Conservation (phyloP, 257 asterid genomes). For the Solanum gracilifrons region DNA sequence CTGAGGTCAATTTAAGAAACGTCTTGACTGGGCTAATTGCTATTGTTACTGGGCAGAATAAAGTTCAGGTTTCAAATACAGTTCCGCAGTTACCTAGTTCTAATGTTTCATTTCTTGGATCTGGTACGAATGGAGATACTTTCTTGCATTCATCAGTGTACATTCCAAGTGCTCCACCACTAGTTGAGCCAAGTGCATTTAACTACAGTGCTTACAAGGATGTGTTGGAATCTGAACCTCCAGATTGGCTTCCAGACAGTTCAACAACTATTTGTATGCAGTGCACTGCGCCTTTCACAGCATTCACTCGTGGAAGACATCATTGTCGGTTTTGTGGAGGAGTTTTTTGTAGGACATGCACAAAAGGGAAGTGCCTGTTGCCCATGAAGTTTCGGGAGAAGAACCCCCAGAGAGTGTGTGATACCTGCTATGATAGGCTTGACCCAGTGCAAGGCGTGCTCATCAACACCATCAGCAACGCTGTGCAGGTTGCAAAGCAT, state of each 20-base stretch:
- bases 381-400: slow-evolving; percentile 91
- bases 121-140: slow-evolving; percentile 80
- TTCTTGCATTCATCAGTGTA: slow-evolving; percentile 80
- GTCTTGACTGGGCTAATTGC: slow-evolving; percentile 73
- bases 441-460: slow-evolving; percentile 87
- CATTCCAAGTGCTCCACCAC: slow-evolving; percentile 97
- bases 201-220: slow-evolving; percentile 65
- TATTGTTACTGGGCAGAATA: slow-evolving; percentile 66
- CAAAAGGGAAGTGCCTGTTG: slow-evolving; percentile 83
- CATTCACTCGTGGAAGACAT: slow-evolving; percentile 93
- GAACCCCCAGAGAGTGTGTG: slow-evolving; percentile 95
- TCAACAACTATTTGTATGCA: slow-evolving; percentile 76
- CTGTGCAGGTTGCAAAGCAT: slow-evolving; percentile 82
- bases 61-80: slow-evolving; percentile 15
- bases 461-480: slow-evolving; percentile 85
- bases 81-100: slow-evolving; percentile 48
- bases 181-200: slow-evolving; percentile 51
- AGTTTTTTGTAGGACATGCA: slow-evolving; percentile 80
- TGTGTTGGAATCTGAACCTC: slow-evolving; percentile 93
- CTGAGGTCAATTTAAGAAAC: slow-evolving; percentile 82
- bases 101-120: slow-evolving; percentile 73
- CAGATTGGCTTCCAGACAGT: slow-evolving; percentile 99
- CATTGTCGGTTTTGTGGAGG: slow-evolving; percentile 99
- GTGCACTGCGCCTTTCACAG: slow-evolving; percentile 79
- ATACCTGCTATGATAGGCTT: slow-evolving; percentile 92